Percentiles rank a stretch among this genome's conserved stretches.
phyloP scores from a whole-genome alignment of 768 basidiomycete genomes.

The Trametes sanguinea region DNA sequence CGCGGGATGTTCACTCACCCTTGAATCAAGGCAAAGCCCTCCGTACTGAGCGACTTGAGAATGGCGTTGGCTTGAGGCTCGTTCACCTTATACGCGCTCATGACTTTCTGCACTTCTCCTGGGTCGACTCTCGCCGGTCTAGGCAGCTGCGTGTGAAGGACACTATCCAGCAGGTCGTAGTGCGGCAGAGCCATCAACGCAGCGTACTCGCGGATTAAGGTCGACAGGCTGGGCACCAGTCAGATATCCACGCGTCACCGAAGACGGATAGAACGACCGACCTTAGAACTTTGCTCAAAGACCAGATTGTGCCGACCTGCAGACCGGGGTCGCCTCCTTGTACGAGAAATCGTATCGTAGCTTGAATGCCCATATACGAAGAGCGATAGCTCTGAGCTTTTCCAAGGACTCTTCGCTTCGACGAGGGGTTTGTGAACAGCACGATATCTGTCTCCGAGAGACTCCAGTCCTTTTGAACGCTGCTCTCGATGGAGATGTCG shows the following conservation, averaged over 20 bases:
- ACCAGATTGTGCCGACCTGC: conserved; percentile 67
- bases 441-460: conserved; percentile 85
- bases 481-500: conserved; percentile 61
- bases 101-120: conserved; percentile 60
- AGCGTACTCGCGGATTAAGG: conserved; percentile 88
- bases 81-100: conserved; percentile 76
- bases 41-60: conserved; percentile 62
- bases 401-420: conserved; percentile 60
- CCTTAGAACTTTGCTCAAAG: conserved; percentile 81
- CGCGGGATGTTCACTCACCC: conserved; percentile 53
- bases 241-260: conserved; percentile 4
- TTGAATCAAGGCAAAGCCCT: conserved; percentile 92
- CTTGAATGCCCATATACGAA: conserved; percentile 49
- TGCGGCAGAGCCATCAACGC: conserved; percentile 82
- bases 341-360: conserved; percentile 59
- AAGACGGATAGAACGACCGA: conserved; percentile 37
- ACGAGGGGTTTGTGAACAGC: conserved; percentile 64
- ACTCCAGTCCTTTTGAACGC: conserved; percentile 69
- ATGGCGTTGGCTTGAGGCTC: conserved; percentile 95
- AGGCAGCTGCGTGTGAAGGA: conserved; percentile 69
- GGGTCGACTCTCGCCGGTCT: conserved; percentile 45
- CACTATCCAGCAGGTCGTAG: conserved; percentile 73
- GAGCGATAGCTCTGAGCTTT: conserved; percentile 60
- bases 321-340: conserved; percentile 57
- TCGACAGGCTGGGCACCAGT: conserved; percentile 66